Conservation (phyloP, 192 early-diverging fungal species). For the Dispira parvispora region DNA sequence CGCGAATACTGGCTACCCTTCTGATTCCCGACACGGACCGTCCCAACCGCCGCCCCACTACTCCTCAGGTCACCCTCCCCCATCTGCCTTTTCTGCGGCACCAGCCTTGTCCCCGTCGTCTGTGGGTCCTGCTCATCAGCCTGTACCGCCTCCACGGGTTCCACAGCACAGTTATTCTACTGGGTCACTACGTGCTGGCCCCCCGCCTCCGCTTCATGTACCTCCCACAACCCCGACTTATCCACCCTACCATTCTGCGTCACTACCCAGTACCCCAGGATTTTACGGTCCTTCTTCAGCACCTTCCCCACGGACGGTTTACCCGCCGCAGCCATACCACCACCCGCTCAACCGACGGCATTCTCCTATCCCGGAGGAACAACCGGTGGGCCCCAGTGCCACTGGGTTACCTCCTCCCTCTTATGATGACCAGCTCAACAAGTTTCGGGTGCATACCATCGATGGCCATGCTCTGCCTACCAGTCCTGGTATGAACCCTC, state of each 20-base stretch:
- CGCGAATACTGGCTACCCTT: too few relatives aligned
- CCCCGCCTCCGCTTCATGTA: too few relatives aligned
- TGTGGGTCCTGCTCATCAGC: too few relatives aligned
- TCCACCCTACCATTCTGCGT: background rate
- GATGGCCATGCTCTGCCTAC: conserved; percentile 6
- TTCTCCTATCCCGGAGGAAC: background rate
- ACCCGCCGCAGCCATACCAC: background rate
- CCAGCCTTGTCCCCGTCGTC: too few relatives aligned
- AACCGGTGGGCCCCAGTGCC: background rate
- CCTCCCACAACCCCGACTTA: conserved; percentile 2
- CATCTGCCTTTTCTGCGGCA: too few relatives aligned
- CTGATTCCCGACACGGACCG: too few relatives aligned
- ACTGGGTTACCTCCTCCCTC: background rate
- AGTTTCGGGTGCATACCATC: conserved; percentile 8
- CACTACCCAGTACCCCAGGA: background rate
- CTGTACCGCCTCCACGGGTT: too few relatives aligned
- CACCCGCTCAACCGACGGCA: background rate
- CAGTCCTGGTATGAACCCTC: too few relatives aligned
- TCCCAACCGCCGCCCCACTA: too few relatives aligned
- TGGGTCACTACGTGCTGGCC: too few relatives aligned
- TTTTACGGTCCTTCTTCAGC: background rate
- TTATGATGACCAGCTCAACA: conserved; percentile 10
- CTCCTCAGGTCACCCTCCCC: too few relatives aligned
- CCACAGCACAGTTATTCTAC: too few relatives aligned
- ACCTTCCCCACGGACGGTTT: background rate